phyloP scores from a whole-genome alignment of 768 basidiomycete species.

The Roridomyces roridus region DNA sequence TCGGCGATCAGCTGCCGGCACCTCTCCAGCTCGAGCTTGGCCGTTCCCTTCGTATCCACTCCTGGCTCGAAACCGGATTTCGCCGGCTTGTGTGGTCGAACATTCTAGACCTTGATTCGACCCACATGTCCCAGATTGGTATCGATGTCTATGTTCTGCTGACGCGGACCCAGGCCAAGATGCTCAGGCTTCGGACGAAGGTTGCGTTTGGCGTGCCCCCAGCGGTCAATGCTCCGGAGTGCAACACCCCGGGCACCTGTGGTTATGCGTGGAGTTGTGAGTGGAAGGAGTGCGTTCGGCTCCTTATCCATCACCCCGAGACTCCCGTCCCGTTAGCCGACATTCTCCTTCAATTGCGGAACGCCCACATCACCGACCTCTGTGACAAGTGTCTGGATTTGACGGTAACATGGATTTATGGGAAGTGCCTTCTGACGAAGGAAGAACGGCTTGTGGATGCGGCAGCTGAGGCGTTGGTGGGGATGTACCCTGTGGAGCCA shows the following conservation, averaged over 20 bases:
- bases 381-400: slow-evolving; percentile 8
- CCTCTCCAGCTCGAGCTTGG: slow-evolving; percentile 11
- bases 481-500: background rate
- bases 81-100: background rate
- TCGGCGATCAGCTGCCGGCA: background rate
- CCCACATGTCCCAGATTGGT: slow-evolving; percentile 3
- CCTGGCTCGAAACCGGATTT: slow-evolving; percentile 7
- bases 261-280: background rate
- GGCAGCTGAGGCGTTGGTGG: background rate
- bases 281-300: slow-evolving; percentile 7
- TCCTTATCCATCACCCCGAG: slow-evolving; percentile 15
- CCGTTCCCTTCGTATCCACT: slow-evolving; percentile 1
- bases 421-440: background rate
- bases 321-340: background rate
- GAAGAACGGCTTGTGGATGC: background rate
- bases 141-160: background rate
- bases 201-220: slow-evolving; percentile 6
- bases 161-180: slow-evolving; percentile 8
- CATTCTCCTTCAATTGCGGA: background rate
- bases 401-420: slow-evolving; percentile 14
- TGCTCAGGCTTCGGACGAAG: background rate
- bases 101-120: background rate
- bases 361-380: background rate
- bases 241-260: background rate
- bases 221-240: background rate